Percentiles rank a stretch among this genome's conserved stretches.
Evolutionary conservation across 495 filamentous ascomycete genomes (phyloP).

Genomic region (Arthonia radiata): DNA sequence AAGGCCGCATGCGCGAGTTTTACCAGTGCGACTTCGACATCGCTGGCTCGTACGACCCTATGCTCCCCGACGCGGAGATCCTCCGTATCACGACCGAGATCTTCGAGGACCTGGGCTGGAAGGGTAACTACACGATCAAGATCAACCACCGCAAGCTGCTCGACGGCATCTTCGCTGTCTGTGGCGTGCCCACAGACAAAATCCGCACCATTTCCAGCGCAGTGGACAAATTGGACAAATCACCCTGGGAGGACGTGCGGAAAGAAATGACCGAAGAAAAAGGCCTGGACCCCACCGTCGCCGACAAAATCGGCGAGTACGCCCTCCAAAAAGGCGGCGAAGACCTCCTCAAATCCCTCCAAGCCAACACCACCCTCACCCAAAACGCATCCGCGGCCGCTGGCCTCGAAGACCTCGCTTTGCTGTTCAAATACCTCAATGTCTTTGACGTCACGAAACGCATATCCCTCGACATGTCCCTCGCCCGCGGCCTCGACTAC

Average conservation of each 20-base stretch:
- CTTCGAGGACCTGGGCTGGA: conserved; percentile 57
- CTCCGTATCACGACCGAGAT: conserved; percentile 64
- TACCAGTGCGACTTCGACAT: conserved; percentile 98
- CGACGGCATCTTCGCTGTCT: conserved; percentile 77
- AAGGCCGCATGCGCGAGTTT: conserved; percentile 87
- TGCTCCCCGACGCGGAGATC: conserved; percentile 91
- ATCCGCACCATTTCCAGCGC: conserved; percentile 65
- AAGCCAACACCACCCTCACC: conserved; percentile 32
- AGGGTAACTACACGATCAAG: conserved; percentile 59
- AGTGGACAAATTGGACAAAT: conserved; percentile 90
- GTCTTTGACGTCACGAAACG: conserved; percentile 43
- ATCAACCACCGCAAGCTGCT: conserved; percentile 89
- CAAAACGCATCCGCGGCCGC: conserved; percentile 47
- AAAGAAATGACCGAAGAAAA: conserved; percentile 90
- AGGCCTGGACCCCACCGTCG: conserved; percentile 43
- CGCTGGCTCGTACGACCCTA: conserved; percentile 70
- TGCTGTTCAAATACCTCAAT: conserved; percentile 62
- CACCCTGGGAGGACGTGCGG: conserved; percentile 65
- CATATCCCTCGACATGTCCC: conserved; percentile 57
- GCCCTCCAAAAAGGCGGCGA: conserved; percentile 40
- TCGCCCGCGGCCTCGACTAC: conserved; percentile 77
- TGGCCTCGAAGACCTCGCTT: conserved; percentile 58
- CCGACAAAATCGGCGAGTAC: conserved; percentile 69
- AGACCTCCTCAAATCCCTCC: conserved; percentile 43
- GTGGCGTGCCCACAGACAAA: conserved; percentile 67